Conservation (phyloP, 768 basidiomycete genomes). For the Boletus sp. region DNA sequence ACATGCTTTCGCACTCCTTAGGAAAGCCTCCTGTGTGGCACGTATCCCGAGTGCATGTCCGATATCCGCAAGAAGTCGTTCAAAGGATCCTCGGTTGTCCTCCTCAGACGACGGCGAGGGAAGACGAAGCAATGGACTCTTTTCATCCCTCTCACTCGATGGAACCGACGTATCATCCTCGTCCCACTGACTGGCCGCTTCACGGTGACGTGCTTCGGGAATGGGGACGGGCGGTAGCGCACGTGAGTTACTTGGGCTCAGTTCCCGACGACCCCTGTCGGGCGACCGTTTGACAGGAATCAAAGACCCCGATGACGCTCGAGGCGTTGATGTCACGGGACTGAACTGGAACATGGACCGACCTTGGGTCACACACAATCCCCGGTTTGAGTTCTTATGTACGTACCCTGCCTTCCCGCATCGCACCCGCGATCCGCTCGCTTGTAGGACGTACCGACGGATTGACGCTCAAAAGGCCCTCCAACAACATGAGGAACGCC, state of each 20-base stretch:
- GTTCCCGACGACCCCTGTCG: constrained; percentile 10
- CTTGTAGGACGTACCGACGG: constrained; percentile 67
- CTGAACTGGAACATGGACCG: constrained; percentile 26
- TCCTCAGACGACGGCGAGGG: constrained; percentile 5
- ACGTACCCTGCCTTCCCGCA: constrained; percentile 73
- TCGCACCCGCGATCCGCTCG: constrained; percentile 66
- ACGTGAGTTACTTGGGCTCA: constrained; percentile 6
- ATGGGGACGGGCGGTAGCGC: constrained; percentile 18
- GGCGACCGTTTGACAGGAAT: constrained; percentile 23
- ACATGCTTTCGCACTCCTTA: constrained; percentile 35
- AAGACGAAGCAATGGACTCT: constrained; percentile 18
- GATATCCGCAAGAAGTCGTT: neutral
- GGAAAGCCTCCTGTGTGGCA: constrained; percentile 19
- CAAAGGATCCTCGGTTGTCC: neutral
- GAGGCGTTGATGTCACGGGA: constrained; percentile 12
- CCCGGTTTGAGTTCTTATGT: neutral
- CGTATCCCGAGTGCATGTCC: constrained; percentile 6
- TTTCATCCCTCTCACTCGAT: constrained; percentile 7
- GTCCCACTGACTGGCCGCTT: constrained; percentile 1
- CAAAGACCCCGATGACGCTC: constrained; percentile 18
- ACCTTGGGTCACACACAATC: neutral
- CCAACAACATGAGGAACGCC: constrained; percentile 68
- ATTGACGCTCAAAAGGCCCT: constrained; percentile 61
- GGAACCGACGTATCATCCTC: neutral
- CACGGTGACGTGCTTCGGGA: constrained; percentile 1